Percentiles rank a stretch among this genome's conserved stretches.
Evolutionary conservation across 768 basidiomycete species (phyloP).

Genomic region (Trichaptum fuscoviolaceum): DNA sequence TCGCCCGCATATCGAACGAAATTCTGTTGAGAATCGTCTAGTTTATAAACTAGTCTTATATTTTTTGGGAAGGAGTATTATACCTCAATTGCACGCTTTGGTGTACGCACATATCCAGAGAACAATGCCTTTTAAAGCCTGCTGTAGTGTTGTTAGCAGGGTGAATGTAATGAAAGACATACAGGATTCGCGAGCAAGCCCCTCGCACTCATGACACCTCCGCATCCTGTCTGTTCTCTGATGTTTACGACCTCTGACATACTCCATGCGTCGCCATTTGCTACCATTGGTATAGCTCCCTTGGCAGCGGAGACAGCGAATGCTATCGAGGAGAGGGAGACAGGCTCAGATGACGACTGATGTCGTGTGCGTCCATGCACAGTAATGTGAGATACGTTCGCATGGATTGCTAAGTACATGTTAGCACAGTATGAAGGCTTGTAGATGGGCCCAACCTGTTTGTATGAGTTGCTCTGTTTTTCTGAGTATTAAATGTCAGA

Average conservation of each 20-base stretch:
- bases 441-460: constrained; percentile 17
- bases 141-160: not conserved
- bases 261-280: constrained; percentile 41
- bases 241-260: constrained; percentile 29
- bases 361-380: constrained; percentile 42
- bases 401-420: not conserved
- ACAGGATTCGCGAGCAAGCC: constrained; percentile 40
- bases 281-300: constrained; percentile 35
- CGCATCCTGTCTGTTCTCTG: constrained; percentile 29
- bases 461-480: constrained; percentile 33
- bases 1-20: constrained; percentile 30
- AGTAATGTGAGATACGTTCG: constrained; percentile 31
- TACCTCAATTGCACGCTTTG: constrained; percentile 29
- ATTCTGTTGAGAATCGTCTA: constrained; percentile 14
- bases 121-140: constrained; percentile 30
- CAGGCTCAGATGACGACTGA: constrained; percentile 35
- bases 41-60: not conserved
- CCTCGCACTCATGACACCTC: constrained; percentile 41
- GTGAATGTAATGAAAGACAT: constrained; percentile 4
- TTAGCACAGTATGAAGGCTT: not conserved
- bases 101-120: constrained; percentile 31
- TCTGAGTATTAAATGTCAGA: constrained; percentile 14
- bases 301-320: constrained; percentile 36
- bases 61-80: not conserved
- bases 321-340: constrained; percentile 30